Evolutionary conservation across 768 basidiomycete species (phyloP), one percentile per base, ranked within the genome.

Genomic region (Pholiota microspora): DNA sequence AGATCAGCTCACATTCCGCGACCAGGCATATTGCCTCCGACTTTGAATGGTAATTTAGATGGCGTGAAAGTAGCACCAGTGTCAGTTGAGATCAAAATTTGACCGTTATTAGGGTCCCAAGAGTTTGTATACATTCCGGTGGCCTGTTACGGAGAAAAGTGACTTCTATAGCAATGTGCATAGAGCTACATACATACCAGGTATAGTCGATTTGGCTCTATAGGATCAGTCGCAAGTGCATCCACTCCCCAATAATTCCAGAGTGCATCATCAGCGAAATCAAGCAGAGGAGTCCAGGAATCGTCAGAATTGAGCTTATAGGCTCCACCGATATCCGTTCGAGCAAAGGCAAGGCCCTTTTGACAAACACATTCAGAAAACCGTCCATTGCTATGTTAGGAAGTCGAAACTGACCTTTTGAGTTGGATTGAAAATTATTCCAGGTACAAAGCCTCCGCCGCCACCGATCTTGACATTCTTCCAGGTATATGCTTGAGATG

Each of bases 1-100:
- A 31, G n/a, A 4, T 18, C n/a, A 29, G 62, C 69, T 68, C 56
- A 77, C 77, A 84, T 78, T 62, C 83, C 85, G 63, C 84, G 81
- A 47, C 84, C 84, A 29, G 84, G 84, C 84, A 84, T 84, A 64
- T 85, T 85, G 7, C 84, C 84, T 28, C 85, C 84, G 28, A 85
- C 78, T 59, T 87, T 87, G 76, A 86, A 86, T 0, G 84, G 79
- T 0, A 88, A 67, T 6, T 65, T 59, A 5, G 81, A 78, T 2
- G 75, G 58, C 0, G 75, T 79, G 62, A 77, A 88, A 0, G 81
- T 81, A n/a, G 73, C 63, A 9, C 85, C 84, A 53, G 75, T 72
- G 61, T 88, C 78, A 6, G 73, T 77, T 18, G 85, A 86, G 32
- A 80, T 78, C 9, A 87, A 69, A 31, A 88, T 85, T 49, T 79